Percentiles rank a stretch among this genome's conserved stretches.
Evolutionary conservation across 768 basidiomycete genomes (phyloP).

Genomic region (Chlorophyllum brunneum): DNA sequence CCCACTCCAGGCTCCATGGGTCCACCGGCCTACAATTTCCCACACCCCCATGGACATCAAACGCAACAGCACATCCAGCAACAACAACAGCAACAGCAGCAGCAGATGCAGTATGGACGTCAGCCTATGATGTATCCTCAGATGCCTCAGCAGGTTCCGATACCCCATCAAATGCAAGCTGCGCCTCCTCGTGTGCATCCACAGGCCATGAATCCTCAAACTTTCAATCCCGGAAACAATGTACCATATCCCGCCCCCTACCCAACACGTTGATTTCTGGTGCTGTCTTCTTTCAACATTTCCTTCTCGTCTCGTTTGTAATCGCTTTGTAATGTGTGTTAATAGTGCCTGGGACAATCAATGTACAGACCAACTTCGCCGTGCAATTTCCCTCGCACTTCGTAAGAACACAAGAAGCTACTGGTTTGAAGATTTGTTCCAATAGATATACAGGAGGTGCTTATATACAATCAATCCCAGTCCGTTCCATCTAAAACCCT

Average conservation of each 20-base stretch:
- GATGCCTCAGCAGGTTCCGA: constrained; percentile 24
- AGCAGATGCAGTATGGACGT: constrained; percentile 24
- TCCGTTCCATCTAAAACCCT: no score
- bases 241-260: constrained; percentile 15
- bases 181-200: constrained; percentile 8
- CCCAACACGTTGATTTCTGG: constrained; percentile 11
- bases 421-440: no score
- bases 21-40: constrained; percentile 66
- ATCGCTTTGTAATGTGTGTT: not conserved
- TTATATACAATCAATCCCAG: no score
- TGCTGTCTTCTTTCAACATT: not conserved
- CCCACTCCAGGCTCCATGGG: constrained; percentile 55
- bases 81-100: constrained; percentile 26
- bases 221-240: constrained; percentile 10
- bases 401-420: no score
- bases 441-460: no score
- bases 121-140: constrained; percentile 15
- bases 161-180: constrained; percentile 12
- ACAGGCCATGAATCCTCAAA: constrained; percentile 14
- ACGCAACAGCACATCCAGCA: constrained; percentile 45
- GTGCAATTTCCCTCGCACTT: no score
- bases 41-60: constrained; percentile 58
- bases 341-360: no score
- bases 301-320: not conserved
- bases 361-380: no score